These are phyloP conservation scores for Candida silvatica DNA, from an alignment of 805 yeast genomes.

Conservation along the genomic window DNA sequence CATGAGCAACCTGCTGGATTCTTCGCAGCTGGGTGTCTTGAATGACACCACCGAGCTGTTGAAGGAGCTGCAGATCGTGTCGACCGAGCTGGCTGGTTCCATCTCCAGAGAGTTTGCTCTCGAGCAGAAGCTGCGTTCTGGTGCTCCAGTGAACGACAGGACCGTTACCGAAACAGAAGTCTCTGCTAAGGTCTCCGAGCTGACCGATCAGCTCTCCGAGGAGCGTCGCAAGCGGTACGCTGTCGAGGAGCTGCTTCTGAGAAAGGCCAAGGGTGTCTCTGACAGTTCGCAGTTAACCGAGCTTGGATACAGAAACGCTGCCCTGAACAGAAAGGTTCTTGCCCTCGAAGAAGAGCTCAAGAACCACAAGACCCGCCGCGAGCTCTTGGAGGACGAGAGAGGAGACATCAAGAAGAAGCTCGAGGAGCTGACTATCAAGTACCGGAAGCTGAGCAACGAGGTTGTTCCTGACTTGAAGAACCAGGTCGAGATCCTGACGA, in stretches of 20 bases:
- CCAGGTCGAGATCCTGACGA: slow-evolving; percentile 26
- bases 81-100: slow-evolving; percentile 65
- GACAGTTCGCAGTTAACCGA: slow-evolving; percentile 44
- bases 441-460: slow-evolving; percentile 31
- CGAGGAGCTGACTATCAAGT: slow-evolving; percentile 30
- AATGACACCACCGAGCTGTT: slow-evolving; percentile 50
- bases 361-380: slow-evolving; percentile 38
- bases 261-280: slow-evolving; percentile 31
- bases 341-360: slow-evolving; percentile 42
- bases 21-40: slow-evolving; percentile 56
- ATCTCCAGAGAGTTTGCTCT: slow-evolving; percentile 60
- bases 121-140: slow-evolving; percentile 32
- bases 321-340: slow-evolving; percentile 29
- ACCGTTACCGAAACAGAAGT: slow-evolving; percentile 26
- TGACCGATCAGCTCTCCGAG: slow-evolving; percentile 49
- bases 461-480: slow-evolving; percentile 40
- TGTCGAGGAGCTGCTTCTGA: slow-evolving; percentile 61
- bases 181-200: slow-evolving; percentile 35
- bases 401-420: slow-evolving; percentile 30
- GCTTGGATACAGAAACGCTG: slow-evolving; percentile 47
- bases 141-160: slow-evolving; percentile 5
- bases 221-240: slow-evolving; percentile 60
- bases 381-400: slow-evolving; percentile 28
- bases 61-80: slow-evolving; percentile 57
- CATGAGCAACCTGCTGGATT: slow-evolving; percentile 27